These are phyloP conservation scores for peach (Prunus persica) DNA, from an alignment of 306 rosid species.

Conservation along the genomic window Prunus_persica_NCBIv2 NC_034016.1:21029501-21030000, in stretches of 20 bases:
- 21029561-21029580: no score
- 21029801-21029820: background rate
- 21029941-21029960: background rate
- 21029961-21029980: background rate
- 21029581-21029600: no score
- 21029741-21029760: background rate
- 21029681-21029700: background rate
- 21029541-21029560: no score
- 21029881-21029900: conserved; percentile 84
- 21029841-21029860: conserved; percentile 1
- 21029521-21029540: no score
- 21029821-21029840: background rate
- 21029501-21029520: no score
- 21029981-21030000: background rate
- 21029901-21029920: conserved; percentile 89
- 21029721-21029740: background rate
- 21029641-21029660: no score
- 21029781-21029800: background rate
- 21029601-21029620: no score
- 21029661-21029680: no score
- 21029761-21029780: background rate
- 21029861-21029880: conserved; percentile 18
- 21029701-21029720: background rate
- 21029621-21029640: no score
- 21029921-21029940: conserved; percentile 41